Evolutionary conservation across 176 grass and related monocot genomes (phyloP), one percentile per base, ranked within the genome.

Genomic region (Echinochloa phyllopogon): DNA sequence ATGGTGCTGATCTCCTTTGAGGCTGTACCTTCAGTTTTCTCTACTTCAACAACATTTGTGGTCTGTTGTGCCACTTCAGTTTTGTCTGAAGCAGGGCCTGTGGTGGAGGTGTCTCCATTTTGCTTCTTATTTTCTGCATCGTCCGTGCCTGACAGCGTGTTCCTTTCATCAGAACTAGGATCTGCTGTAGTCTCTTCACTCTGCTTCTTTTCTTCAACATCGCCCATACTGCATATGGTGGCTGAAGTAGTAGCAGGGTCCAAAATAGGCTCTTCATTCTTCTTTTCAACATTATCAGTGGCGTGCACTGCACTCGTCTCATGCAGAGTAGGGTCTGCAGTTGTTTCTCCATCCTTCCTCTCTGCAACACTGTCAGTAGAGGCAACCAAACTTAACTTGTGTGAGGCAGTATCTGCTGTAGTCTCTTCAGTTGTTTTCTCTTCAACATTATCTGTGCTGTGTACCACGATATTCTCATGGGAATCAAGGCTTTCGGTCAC

Each of bases 1-100:
- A 29, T 39, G n/a, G 77, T 42, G 50, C 8, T 74, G 75, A 74
- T 89, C 49, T 89, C 87, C 77, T 56, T 65, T 42, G 33, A 25
- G 0, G 59, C 21, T 3, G 40, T 42, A 52, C 79, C 88, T 42
- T 78, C 72, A 44, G 40, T 18, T 17, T 51, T 62, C n/a, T n/a
- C n/a, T n/a, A n/a, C 49, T 68, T 72, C 60, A 6, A 13, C 24
- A 3, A 8, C 67, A 62, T 75, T 68, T 0, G 59, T 69, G 49
- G 37, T 55, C 20, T 76, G 36, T 9, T 76, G 36, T 9, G 61
- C 5, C 8, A 1, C 50, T 10, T 85, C 6, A 13, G 36, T 40
- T 66, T 80, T 29, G 39, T 61, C 60, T 24, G 23, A 23, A 59
- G 29, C 68, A 58, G 50, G 49, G 29, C 38, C 39, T 12, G 10